These are phyloP conservation scores for Monascus purpureus DNA, from an alignment of 495 filamentous ascomycete species.

Conservation along the genomic window DNA sequence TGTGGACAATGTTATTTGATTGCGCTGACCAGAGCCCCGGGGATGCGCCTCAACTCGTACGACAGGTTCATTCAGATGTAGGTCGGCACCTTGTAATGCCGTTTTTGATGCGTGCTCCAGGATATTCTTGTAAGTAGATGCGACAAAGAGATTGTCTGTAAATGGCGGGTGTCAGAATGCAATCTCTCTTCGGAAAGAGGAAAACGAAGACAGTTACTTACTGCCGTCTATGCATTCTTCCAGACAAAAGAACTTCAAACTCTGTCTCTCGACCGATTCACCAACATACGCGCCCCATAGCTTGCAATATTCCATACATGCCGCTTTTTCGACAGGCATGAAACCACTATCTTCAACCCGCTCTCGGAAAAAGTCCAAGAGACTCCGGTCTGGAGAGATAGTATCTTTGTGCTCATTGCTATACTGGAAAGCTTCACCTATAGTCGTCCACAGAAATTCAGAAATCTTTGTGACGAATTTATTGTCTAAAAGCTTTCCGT, in stretches of 20 bases:
- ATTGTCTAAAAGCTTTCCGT: constrained; percentile 43
- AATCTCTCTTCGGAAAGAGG: not conserved
- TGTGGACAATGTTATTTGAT: constrained; percentile 39
- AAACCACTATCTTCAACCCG: constrained; percentile 43
- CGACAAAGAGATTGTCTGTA: constrained; percentile 75
- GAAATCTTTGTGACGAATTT: constrained; percentile 38
- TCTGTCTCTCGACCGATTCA: constrained; percentile 60
- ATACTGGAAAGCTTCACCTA: constrained; percentile 65
- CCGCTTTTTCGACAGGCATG: constrained; percentile 32
- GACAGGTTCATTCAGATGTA: constrained; percentile 45
- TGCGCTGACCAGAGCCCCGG: constrained; percentile 4
- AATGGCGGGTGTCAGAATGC: not conserved
- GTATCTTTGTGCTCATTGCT: constrained; percentile 51
- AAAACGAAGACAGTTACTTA: constrained; percentile 22
- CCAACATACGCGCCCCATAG: constrained; percentile 88
- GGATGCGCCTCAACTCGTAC: constrained; percentile 28
- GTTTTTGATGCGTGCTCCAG: constrained; percentile 51
- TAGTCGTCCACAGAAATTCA: constrained; percentile 62
- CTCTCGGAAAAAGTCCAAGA: constrained; percentile 64
- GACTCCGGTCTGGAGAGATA: constrained; percentile 52
- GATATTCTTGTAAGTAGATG: constrained; percentile 72
- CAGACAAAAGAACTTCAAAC: constrained; percentile 85
- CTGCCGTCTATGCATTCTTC: constrained; percentile 89
- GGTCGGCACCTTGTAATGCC: constrained; percentile 45
- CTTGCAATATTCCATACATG: constrained; percentile 48